Conservation (phyloP, 257 asterid species). For the Penstemon davidsonii region DNA sequence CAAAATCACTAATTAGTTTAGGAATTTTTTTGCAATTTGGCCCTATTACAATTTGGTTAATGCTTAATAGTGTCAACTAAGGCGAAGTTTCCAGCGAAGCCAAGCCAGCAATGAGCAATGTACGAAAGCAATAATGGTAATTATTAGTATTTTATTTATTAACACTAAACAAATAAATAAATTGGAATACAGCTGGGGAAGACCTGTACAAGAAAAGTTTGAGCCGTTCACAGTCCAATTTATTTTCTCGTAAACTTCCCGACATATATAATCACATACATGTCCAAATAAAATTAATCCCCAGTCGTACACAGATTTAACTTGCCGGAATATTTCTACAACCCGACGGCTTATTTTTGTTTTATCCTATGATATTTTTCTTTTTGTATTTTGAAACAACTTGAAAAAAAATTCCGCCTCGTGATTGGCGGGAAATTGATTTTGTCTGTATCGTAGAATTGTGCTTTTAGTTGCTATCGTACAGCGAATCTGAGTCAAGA, state of each 20-base stretch:
- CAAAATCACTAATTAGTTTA: no score
- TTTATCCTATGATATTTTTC: slow-evolving; percentile 21
- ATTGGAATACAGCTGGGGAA: slow-evolving; percentile 18
- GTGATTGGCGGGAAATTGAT: slow-evolving; percentile 47
- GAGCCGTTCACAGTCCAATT: slow-evolving; percentile 23
- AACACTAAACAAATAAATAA: background rate
- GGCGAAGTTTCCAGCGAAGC: background rate
- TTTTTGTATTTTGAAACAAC: background rate
- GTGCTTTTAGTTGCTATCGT: background rate
- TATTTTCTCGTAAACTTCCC: background rate
- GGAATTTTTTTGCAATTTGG: no score
- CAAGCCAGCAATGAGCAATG: background rate
- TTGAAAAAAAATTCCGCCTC: slow-evolving; percentile 18
- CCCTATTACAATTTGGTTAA: background rate
- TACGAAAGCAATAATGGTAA: background rate
- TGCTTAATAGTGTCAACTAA: background rate
- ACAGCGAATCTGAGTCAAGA: background rate
- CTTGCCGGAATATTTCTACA: slow-evolving; percentile 13
- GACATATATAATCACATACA: slow-evolving; percentile 1
- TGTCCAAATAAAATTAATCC: background rate
- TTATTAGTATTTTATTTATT: background rate
- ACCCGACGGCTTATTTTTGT: background rate
- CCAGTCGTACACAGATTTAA: slow-evolving; percentile 11
- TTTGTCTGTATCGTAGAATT: slow-evolving; percentile 3
- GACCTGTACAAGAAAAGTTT: slow-evolving; percentile 6